Evolutionary conservation across 2,329 filamentous ascomycete genomes (phyloP), one percentile per base, ranked within the genome.

Genomic region (Achaetomium macrosporum): DNA sequence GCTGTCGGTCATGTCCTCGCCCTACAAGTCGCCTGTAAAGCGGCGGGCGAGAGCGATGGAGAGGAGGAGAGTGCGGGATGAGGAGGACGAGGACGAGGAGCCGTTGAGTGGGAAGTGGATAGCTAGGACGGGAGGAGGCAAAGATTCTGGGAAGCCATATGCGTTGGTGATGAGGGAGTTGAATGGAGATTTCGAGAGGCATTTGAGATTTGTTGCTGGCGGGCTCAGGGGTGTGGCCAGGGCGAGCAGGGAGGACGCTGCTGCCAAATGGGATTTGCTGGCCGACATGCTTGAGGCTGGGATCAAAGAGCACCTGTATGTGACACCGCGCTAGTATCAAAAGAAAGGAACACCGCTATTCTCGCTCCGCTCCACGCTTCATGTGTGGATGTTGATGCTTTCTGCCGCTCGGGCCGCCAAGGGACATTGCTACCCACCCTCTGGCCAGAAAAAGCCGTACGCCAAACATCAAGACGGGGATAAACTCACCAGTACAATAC

Each of bases 201-300:
- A 87, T 44, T 63, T 90, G 29, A 73, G 78, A 0, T 95, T 95
- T 66, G 76, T 93, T 13, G 78, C 78, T 2, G 82, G 84, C 46
- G 90, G 88, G 0, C 66, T 96, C 57, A 81, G 85, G 50, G 85
- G 86, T 10, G 81, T 93, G 10, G 84, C 88, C 46, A 79, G 90
- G 61, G 87, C 85, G 33, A 85, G 87, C 44, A 82, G 82, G 29
- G 83, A 88, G 50, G 65, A 68, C 13, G 71, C 74, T 39, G 69
- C 76, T 63, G 64, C 79, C 31, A 81, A 84, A 65, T 92, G 90
- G 87, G 88, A 93, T 68, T 82, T 87, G 55, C 66, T 96, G 55
- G 89, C 87, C 0, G 89, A 95, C 67, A 87, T 86, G 73, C 68
- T 95, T 42, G 86, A 91, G 61, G 76, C 75, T 63, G 71, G 73